phyloP scores from a whole-genome alignment of 345 rosid species.

The Cardamine resedifolia region DNA sequence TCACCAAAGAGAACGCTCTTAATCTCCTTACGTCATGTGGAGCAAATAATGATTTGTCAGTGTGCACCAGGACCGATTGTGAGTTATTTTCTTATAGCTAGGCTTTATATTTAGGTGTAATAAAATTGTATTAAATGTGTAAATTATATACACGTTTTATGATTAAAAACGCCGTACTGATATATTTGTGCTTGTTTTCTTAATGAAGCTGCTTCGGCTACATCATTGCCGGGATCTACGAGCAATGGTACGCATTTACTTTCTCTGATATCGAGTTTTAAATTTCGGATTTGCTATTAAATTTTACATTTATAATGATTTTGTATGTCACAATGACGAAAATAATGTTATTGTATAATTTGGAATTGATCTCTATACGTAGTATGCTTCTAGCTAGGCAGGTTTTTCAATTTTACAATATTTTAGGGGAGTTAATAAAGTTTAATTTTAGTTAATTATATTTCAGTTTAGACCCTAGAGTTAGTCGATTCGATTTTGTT shows the following conservation, averaged over 20 bases:
- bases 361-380: neutral
- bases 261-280: neutral
- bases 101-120: neutral
- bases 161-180: neutral
- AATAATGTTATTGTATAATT: neutral
- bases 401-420: neutral
- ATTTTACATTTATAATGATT: neutral
- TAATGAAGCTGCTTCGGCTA: slow-evolving; percentile 14
- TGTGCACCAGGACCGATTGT: slow-evolving; percentile 36
- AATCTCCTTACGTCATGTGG: slow-evolving; percentile 54
- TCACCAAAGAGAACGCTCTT: slow-evolving; percentile 46
- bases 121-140: neutral
- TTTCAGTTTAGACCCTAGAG: neutral
- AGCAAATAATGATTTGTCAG: slow-evolving; percentile 27
- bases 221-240: slow-evolving; percentile 7
- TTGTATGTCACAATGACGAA: neutral
- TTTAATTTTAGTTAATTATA: neutral
- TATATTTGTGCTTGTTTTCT: slow-evolving; percentile 11
- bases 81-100: neutral
- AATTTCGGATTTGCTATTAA: neutral
- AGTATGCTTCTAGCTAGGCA: neutral
- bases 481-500: neutral
- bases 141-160: neutral
- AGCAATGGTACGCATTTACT: slow-evolving; percentile 4
- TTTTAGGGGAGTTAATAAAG: neutral